phyloP scores from a whole-genome alignment of 179 eudicot genomes.

The Amaranthus tricolor region DNA sequence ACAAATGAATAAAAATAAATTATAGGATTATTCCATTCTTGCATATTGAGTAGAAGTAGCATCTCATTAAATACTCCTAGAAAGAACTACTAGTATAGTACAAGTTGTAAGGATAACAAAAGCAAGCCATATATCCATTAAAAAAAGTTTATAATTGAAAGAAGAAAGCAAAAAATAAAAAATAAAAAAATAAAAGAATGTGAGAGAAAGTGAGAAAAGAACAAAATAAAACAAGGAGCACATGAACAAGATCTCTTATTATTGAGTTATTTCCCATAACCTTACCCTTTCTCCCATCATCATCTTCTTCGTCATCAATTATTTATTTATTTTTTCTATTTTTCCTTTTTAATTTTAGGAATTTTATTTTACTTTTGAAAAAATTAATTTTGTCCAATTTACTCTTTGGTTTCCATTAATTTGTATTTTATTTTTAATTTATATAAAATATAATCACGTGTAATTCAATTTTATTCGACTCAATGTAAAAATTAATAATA shows the following conservation, averaged over 20 bases:
- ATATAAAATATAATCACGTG: no score
- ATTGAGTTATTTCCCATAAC: neutral
- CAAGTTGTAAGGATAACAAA: neutral
- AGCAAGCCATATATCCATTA: neutral
- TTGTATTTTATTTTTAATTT: no score
- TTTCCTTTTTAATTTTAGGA: neutral
- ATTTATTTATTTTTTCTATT: no score
- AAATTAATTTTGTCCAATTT: neutral
- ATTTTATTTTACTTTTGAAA: neutral
- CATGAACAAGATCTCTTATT: neutral
- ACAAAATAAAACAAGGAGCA: neutral
- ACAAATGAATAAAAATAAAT: neutral
- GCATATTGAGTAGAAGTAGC: neutral
- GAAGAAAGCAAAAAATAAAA: no score
- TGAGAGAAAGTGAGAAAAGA: neutral
- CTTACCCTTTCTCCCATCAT: neutral
- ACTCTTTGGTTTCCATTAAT: no score
- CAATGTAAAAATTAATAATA: no score
- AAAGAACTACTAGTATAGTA: neutral
- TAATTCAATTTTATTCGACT: no score
- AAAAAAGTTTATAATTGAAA: no score
- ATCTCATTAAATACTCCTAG: neutral
- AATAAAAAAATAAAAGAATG: neutral
- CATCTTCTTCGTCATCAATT: conserved; percentile 8
- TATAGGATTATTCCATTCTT: neutral